Conservation (phyloP, 805 yeast species). For the Candida xiaguanensis region DNA sequence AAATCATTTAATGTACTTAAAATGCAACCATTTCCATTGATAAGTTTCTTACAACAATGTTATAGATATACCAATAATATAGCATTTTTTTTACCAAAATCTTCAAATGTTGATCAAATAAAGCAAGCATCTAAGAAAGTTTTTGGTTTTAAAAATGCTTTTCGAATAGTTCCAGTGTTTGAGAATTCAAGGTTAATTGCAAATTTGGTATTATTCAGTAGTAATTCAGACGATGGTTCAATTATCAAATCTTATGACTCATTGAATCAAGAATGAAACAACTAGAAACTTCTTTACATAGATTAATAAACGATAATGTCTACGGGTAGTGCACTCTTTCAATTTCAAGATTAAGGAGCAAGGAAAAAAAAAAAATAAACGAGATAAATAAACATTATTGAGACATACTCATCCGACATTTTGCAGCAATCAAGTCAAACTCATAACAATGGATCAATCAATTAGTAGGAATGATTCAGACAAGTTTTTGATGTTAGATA, state of each 20-base stretch:
- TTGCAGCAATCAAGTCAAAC: conserved; percentile 5
- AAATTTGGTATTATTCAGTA: background rate
- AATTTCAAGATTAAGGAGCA: too few species aligned
- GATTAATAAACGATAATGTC: background rate
- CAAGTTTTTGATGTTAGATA: conserved; percentile 4
- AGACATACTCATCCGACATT: conserved; percentile 9
- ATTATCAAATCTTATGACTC: background rate
- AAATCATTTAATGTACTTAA: conserved; percentile 43
- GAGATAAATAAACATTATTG: background rate
- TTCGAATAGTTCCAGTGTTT: background rate
- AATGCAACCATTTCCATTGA: conserved; percentile 46
- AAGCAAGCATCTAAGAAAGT: conserved; percentile 42
- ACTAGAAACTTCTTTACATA: too few species aligned
- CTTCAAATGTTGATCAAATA: conserved; percentile 52
- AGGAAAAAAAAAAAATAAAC: background rate
- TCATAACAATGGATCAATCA: conserved; percentile 1
- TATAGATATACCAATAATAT: conserved; percentile 43
- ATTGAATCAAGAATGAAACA: too few species aligned
- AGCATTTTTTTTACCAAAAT: conserved; percentile 62
- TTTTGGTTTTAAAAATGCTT: conserved; percentile 28
- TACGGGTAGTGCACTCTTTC: background rate
- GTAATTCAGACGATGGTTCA: background rate
- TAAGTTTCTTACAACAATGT: conserved; percentile 42
- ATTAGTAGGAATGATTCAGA: background rate
- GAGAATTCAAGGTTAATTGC: background rate